Conservation (phyloP, 2,329 filamentous ascomycete genomes). For the Arthrobotrys entomopaga region DNA sequence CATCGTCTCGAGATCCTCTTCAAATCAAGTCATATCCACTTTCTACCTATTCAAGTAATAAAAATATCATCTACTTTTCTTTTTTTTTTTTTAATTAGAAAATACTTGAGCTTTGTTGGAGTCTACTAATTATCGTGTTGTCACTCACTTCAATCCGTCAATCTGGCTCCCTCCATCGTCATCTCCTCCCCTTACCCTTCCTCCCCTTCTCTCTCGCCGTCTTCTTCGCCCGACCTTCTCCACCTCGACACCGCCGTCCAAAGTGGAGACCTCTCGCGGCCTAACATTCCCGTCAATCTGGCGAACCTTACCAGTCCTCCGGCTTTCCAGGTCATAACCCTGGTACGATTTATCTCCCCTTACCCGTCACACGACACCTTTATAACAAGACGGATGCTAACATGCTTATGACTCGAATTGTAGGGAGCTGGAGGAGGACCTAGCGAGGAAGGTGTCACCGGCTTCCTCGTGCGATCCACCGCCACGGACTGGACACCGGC, state of each 20-base stretch:
- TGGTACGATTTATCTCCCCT: slow-evolving; percentile 16
- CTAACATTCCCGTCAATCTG: slow-evolving; percentile 54
- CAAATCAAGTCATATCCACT: too few relatives aligned
- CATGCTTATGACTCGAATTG: neutral
- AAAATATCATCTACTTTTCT: too few relatives aligned
- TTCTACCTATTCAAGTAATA: too few relatives aligned
- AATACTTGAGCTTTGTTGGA: too few relatives aligned
- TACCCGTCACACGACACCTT: slow-evolving; percentile 32
- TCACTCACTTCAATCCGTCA: too few relatives aligned
- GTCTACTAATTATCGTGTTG: too few relatives aligned
- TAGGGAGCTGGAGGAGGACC: slow-evolving; percentile 85
- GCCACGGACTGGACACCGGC: slow-evolving; percentile 81
- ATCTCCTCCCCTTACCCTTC: neutral
- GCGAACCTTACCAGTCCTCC: slow-evolving; percentile 52
- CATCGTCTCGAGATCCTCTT: too few relatives aligned
- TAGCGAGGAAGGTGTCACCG: slow-evolving; percentile 86
- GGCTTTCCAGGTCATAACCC: slow-evolving; percentile 55
- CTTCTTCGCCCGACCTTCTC: neutral
- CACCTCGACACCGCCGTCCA: slow-evolving; percentile 27
- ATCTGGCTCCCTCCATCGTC: too few relatives aligned
- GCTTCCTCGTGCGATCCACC: slow-evolving; percentile 85
- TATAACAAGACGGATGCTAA: slow-evolving; percentile 11
- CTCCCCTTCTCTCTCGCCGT: neutral
- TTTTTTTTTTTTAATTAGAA: too few relatives aligned
- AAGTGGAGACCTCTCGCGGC: slow-evolving; percentile 41